Evolutionary conservation across 2,329 filamentous ascomycete genomes (phyloP), one percentile per base, ranked within the genome.

Genomic region (Cytospora mali): DNA sequence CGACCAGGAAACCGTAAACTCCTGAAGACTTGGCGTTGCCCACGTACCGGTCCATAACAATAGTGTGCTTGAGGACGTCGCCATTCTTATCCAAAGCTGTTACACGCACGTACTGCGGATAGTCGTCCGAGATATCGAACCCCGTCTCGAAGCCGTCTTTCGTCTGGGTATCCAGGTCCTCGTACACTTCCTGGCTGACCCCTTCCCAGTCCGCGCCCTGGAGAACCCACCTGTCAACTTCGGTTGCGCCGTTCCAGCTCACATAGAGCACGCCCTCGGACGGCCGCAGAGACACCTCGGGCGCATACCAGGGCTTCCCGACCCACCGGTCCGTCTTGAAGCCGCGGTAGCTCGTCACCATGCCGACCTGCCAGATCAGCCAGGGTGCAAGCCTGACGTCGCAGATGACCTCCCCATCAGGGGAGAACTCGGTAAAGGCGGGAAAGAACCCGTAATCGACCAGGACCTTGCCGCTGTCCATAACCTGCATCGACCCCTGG

Each of bases 221-320:
- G 18, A 68, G 53, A 9, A 64, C 56, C 66, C 67, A 68, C 18
- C 55, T 56, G 18, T 53, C 53, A n/a, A 67, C 58, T 31, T 64
- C 62, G 0, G 66, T 68, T 13, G 67, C 66, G 23, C 67, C 66
- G 50, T 68, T 66, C 66, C 67, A 68, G 57, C 67, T 68, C 23
- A 65, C 62, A 18, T 66, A 68, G n/a, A 68, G 25, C 14, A 56
- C 39, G 14, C 55, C 53, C 9, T 67, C 61, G 3, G 48, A 25
- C 3, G 66, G 63, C 9, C 46, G 6, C 21, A 64, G 56, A 23
- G 27, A 52, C 4, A 61, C 52, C n/a, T 35, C 39, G 1, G 67
- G 67, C 3, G 59, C 53, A 18, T 50, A 50, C 53, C 56, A 29
- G 16, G 66, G 66, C 25, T 52, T 55, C 10, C 67, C 66, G 13